Evolutionary conservation across 495 filamentous ascomycete species (phyloP), one percentile per base, ranked within the genome.

Genomic region (Penicillium cataractarum): DNA sequence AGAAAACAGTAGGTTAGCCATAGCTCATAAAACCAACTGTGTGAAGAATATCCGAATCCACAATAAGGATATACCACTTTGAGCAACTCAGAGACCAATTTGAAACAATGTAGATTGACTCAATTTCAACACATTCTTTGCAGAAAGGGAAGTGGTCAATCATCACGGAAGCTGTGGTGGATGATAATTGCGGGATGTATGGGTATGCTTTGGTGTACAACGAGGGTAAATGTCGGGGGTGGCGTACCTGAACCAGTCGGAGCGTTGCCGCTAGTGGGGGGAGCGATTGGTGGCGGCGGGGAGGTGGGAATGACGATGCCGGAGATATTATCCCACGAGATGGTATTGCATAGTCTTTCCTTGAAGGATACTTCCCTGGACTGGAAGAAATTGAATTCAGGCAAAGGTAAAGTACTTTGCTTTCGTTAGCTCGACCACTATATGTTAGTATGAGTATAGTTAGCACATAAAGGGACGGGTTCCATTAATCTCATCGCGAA

Each of bases 141-240:
- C 62, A 65, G 62, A 65, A 65, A 65, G 62, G 62, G 62, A 65
- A 65, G 62, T 60, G 62, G 62, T 65, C 62, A 26, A 61, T 65
- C 62, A 65, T 65, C 62, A 65, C 39, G 35, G 62, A 52, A 50
- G 59, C 52, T 53, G 19, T 50, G 15, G 22, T 29, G n/a, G 7
- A 15, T 15, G 8, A 46, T 46, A 31, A 44, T 27, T 50, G 49
- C 31, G 29, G 31, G 1, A 31, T 17, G n/a, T 21, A 13, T 39
- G 35, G 35, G 35, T 5, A 39, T 39, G 35, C 13, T 39, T 35
- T 35, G n/a, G 29, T 33, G 17, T 7, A 46, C n/a, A n/a, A 17
- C 19, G 27, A 35, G 44, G 61, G 49, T 24, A 39, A 39, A 29
- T 21, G 7, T 4, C 29, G 55, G 31, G 27, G 17, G n/a, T 49